Base-by-base conservation (phyloP, 1,139 yeast genomes). In the Pichia sp. region DNA sequence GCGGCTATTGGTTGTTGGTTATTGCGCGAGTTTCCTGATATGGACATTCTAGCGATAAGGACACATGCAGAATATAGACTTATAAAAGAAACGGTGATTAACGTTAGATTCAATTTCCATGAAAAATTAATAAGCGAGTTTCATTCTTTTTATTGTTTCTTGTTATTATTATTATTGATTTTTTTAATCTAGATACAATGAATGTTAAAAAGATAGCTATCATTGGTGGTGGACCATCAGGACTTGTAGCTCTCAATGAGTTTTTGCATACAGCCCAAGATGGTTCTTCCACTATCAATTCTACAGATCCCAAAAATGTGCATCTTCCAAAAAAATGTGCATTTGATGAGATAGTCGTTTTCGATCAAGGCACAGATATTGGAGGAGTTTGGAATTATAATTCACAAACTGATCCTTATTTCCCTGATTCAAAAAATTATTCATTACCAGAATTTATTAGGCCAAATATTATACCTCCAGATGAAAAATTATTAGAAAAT, bases 321-420 rank as follows among this genome's bases (percentile, higher is more conserved):
- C 16, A 32, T 8, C 37, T 48, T 6, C 51, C 55, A 6, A 32
- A 36, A 9, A 42, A 51, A 3, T 55, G 59, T 0, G 62, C 57
- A n/a, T 65, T 65, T 43, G 51, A 52, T 3, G 59, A 64, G 24
- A 53, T 67, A 42, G 66, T 65, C 4, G 64, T 65, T 0, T 68
- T 68, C 48, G 72, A 68, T 42, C 67, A 64, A 41, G 66, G 61
- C 38, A 49, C 50, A 5, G 49, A 55, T n/a, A 49, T 63, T 39
- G 72, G 72, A 33, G 73, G 73, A 9, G 64, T 66, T 28, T 68
- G 73, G 73, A 55, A 59, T 31, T 45, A 48, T 36, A 39, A 46
- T 28, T 12, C 28, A 11, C 38, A 48, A 27, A 37, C 49, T 3
- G 55, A 54, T 39, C 48, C 52, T 1, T 8, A 12, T 4, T 47